These are phyloP conservation scores for Colletotrichum endophyticum DNA, from an alignment of 2,329 filamentous ascomycete genomes.

Conservation along the genomic window DNA sequence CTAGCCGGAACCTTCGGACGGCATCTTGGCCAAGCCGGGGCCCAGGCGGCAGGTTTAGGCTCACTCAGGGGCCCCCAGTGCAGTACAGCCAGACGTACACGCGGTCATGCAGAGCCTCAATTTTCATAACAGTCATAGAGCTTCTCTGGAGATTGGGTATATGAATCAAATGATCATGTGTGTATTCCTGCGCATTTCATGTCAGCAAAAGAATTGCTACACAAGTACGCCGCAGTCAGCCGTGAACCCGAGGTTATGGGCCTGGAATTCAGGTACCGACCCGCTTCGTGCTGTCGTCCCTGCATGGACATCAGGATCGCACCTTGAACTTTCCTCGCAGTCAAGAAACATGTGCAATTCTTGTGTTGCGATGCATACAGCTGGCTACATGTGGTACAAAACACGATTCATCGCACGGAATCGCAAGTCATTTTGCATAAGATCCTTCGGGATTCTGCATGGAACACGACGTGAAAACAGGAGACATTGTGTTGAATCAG, in stretches of 20 bases:
- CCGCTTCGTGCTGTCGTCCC: not conserved
- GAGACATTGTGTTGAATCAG: not conserved
- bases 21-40: not conserved
- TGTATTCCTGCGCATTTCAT: not conserved
- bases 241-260: not conserved
- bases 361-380: not conserved
- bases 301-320: not conserved
- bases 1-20: not conserved
- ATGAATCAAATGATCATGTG: not conserved
- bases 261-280: not conserved
- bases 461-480: not conserved
- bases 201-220: not conserved
- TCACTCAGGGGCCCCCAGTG: not conserved
- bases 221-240: not conserved
- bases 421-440: not conserved
- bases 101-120: not conserved
- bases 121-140: not conserved
- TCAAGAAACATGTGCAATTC: not conserved
- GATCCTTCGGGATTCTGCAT: not conserved
- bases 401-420: not conserved
- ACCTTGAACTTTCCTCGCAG: not conserved
- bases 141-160: not conserved
- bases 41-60: not conserved
- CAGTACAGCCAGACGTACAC: not conserved
- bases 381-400: not conserved